phyloP scores from a whole-genome alignment of 78 protist genomes.

The Dictyostelium discoideum region dicty_2.7 NC_007091.3:3123501-3124000 shows the following conservation, averaged over 20 bases:
- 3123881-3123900: not conserved
- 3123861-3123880: not conserved
- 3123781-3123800: not conserved
- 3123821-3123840: slow-evolving; percentile 11
- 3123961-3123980: not conserved
- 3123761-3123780: slow-evolving; percentile 20
- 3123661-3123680: slow-evolving; percentile 16
- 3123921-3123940: not conserved
- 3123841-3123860: not conserved
- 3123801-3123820: slow-evolving; percentile 16
- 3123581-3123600: not conserved
- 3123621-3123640: not conserved
- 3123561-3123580: slow-evolving; percentile 9
- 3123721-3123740: slow-evolving; percentile 2
- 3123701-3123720: not conserved
- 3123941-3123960: not conserved
- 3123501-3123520: slow-evolving; percentile 7
- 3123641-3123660: not conserved
- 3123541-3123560: not conserved
- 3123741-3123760: not conserved
- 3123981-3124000: not conserved
- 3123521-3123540: slow-evolving; percentile 17
- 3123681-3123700: slow-evolving; percentile 4
- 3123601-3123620: not conserved
- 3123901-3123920: not conserved